Evolutionary conservation across 108 stramenopile species (phyloP).

Genomic region (Skeletonema grethae): DNA sequence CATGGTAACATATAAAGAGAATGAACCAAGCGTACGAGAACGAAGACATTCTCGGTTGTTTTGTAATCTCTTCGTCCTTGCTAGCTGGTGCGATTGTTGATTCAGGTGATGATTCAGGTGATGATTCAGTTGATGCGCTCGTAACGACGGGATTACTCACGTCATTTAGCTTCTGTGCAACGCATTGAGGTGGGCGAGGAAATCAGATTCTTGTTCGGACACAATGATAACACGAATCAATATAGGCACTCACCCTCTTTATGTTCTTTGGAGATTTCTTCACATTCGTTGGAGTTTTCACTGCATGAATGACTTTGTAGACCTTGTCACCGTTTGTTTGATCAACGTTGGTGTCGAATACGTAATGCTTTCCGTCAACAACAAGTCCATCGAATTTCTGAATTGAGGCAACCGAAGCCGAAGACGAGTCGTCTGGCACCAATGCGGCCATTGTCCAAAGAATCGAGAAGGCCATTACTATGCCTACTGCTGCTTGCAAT

Average conservation of each 20-base stretch:
- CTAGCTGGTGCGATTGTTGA: no score
- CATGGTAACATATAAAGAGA: slow-evolving; percentile 13
- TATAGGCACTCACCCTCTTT: neutral
- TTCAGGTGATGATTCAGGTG: neutral
- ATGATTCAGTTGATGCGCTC: neutral
- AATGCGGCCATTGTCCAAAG: slow-evolving; percentile 32
- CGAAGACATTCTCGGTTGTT: slow-evolving; percentile 2
- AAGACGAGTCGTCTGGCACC: neutral
- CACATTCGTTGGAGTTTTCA: neutral
- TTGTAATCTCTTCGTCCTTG: neutral
- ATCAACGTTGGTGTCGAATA: slow-evolving; percentile 13
- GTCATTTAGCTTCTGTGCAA: neutral
- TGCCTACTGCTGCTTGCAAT: slow-evolving; percentile 15
- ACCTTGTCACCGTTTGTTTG: neutral
- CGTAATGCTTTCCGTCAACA: slow-evolving; percentile 9
- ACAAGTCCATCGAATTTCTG: neutral
- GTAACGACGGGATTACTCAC: neutral
- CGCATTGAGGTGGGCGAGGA: neutral
- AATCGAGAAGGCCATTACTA: slow-evolving; percentile 32
- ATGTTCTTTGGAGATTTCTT: neutral
- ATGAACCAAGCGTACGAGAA: slow-evolving; percentile 23
- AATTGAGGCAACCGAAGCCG: neutral
- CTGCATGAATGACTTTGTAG: neutral
- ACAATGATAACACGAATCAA: neutral
- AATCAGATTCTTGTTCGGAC: neutral